Conservation (phyloP, 495 filamentous ascomycete species). For the Xylaria acuta region DNA sequence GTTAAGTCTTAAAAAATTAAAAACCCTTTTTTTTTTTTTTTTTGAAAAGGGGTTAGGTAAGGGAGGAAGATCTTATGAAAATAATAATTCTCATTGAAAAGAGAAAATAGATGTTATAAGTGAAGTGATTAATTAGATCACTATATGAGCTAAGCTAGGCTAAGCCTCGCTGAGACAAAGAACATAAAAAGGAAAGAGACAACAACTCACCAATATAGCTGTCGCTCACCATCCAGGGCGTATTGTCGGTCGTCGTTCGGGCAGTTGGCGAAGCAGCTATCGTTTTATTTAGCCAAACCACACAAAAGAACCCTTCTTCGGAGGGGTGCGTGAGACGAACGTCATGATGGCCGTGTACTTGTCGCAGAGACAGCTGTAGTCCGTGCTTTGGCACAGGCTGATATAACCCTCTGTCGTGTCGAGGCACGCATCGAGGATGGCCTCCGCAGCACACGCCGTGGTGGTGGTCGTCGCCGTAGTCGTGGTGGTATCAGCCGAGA, state of each 20-base stretch:
- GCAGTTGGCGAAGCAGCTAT: conserved; percentile 58
- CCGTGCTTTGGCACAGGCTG: conserved; percentile 39
- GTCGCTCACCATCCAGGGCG: conserved; percentile 40
- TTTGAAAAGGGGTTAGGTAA: background rate
- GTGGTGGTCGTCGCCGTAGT: conserved; percentile 21
- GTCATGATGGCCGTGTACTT: conserved; percentile 47
- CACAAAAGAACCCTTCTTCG: background rate
- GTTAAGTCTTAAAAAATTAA: background rate
- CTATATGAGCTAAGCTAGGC: too few species aligned
- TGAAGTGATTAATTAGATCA: too few species aligned
- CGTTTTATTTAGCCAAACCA: background rate
- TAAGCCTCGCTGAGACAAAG: background rate
- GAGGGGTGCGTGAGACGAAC: conserved; percentile 32
- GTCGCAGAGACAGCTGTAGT: conserved; percentile 51
- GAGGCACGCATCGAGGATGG: conserved; percentile 54
- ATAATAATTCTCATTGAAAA: too few species aligned
- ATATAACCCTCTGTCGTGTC: conserved; percentile 45
- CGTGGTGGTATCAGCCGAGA: conserved; percentile 4
- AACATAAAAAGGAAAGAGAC: too few species aligned
- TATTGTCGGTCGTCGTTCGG: conserved; percentile 46
- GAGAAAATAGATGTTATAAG: too few species aligned
- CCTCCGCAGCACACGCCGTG: conserved; percentile 46
- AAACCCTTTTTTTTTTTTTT: background rate
- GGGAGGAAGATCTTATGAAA: background rate
- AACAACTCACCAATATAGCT: conserved; percentile 46